Percentiles rank a stretch among this genome's conserved stretches.
Conservation (phyloP, 306 rosid genomes). For the Hippophae tibetana region DNA sequence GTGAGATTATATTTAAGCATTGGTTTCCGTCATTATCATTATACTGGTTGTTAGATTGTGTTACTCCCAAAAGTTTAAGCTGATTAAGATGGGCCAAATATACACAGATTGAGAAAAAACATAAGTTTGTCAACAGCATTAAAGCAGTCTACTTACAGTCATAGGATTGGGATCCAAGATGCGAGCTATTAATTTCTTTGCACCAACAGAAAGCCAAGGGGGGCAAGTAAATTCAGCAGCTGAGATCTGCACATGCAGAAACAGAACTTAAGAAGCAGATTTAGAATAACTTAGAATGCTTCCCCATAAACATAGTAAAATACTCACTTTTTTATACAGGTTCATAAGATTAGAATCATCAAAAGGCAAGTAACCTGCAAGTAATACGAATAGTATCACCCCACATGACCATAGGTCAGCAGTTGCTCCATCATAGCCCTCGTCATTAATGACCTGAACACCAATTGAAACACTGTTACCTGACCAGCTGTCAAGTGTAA, state of each 20-base stretch:
- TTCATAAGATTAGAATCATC: conserved; percentile 82
- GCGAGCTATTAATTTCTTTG: conserved; percentile 78
- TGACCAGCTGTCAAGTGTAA: conserved; percentile 8
- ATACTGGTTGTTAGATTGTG: too few relatives aligned
- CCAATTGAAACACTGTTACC: conserved; percentile 16
- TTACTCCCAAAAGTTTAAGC: too few relatives aligned
- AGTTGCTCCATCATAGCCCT: conserved; percentile 93
- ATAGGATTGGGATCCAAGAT: conserved; percentile 88
- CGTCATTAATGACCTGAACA: conserved; percentile 73
- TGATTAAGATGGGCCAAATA: too few relatives aligned
- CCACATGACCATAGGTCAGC: conserved; percentile 99
- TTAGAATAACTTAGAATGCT: conserved; percentile 10
- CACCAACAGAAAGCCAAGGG: conserved; percentile 90
- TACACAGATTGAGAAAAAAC: neutral
- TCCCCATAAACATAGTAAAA: conserved; percentile 12
- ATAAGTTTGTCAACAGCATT: neutral
- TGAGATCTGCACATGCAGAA: conserved; percentile 63
- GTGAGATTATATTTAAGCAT: too few relatives aligned
- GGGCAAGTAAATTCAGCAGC: conserved; percentile 88
- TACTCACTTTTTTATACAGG: conserved; percentile 80
- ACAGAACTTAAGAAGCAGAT: conserved; percentile 21
- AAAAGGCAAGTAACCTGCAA: conserved; percentile 98
- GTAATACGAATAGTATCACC: conserved; percentile 93
- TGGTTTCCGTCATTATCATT: too few relatives aligned
- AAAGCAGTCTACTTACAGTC: conserved; percentile 50